phyloP scores from a whole-genome alignment of 2,329 filamentous ascomycete species.

The Malbranchea cinnamomea region DNA sequence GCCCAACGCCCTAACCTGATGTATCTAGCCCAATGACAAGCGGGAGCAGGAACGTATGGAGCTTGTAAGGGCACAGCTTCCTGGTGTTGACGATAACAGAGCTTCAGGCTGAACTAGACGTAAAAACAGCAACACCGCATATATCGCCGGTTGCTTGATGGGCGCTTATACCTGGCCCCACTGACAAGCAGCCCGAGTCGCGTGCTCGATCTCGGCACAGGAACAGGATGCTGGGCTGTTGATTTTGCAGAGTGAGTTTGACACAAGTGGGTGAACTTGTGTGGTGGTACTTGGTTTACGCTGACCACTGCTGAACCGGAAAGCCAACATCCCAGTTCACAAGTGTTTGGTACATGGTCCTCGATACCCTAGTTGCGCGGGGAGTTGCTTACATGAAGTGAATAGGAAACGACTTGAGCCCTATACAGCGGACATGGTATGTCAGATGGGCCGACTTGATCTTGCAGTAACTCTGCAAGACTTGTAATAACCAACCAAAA shows the following conservation, averaged over 20 bases:
- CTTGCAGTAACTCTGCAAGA: not conserved
- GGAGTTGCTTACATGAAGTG: not conserved
- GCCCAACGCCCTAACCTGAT: not conserved
- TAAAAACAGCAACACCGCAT: conserved; percentile 6
- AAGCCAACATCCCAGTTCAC: conserved; percentile 6
- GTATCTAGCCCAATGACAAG: conserved; percentile 9
- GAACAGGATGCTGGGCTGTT: conserved; percentile 9
- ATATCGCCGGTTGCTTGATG: conserved; percentile 6
- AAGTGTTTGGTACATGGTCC: conserved; percentile 7
- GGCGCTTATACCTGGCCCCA: conserved; percentile 7
- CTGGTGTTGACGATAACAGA: not conserved
- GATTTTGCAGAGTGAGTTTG: conserved; percentile 10
- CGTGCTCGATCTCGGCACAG: conserved; percentile 9
- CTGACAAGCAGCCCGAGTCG: conserved; percentile 2
- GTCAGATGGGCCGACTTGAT: not conserved
- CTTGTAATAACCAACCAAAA: not conserved
- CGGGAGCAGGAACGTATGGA: conserved; percentile 10
- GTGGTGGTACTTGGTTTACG: not conserved
- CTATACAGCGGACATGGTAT: conserved; percentile 9
- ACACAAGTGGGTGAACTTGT: too few relatives aligned
- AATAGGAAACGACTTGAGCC: conserved; percentile 9
- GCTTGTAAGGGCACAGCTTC: conserved; percentile 6
- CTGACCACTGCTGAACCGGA: not conserved
- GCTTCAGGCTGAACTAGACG: not conserved
- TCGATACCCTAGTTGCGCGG: not conserved